phyloP scores from a whole-genome alignment of 129 eudicot species.

The Centrapalus pauciflorus region DNA sequence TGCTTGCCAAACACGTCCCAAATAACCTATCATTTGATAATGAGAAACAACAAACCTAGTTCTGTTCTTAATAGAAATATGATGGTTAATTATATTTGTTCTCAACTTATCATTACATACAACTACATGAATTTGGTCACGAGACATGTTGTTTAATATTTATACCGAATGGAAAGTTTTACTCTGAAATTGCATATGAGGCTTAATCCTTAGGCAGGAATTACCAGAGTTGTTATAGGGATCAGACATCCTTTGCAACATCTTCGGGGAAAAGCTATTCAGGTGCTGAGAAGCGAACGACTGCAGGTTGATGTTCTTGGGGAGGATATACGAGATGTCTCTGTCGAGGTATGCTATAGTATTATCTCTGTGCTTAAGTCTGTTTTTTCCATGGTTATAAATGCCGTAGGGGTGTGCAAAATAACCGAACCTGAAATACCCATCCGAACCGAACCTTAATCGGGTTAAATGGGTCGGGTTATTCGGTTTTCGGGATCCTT shows the following conservation, averaged over 20 bases:
- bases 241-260: constrained; percentile 89
- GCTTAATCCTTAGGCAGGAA: constrained; percentile 64
- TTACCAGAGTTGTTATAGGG: constrained; percentile 78
- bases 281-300: constrained; percentile 59
- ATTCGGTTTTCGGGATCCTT: too few species aligned
- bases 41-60: too few species aligned
- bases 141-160: too few species aligned
- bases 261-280: constrained; percentile 78
- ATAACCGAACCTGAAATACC: too few species aligned
- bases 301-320: constrained; percentile 89
- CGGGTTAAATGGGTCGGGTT: too few species aligned
- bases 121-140: too few species aligned
- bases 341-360: constrained; percentile 51
- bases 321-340: constrained; percentile 65
- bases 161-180: background rate
- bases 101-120: too few species aligned
- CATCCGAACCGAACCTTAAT: too few species aligned
- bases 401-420: too few species aligned
- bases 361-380: background rate
- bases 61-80: background rate
- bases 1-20: too few species aligned
- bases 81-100: background rate
- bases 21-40: too few species aligned
- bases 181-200: constrained; percentile 21
- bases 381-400: constrained; percentile 1